phyloP scores from a whole-genome alignment of 2,329 filamentous ascomycete genomes.

The Xylariaceae sp. region DNA sequence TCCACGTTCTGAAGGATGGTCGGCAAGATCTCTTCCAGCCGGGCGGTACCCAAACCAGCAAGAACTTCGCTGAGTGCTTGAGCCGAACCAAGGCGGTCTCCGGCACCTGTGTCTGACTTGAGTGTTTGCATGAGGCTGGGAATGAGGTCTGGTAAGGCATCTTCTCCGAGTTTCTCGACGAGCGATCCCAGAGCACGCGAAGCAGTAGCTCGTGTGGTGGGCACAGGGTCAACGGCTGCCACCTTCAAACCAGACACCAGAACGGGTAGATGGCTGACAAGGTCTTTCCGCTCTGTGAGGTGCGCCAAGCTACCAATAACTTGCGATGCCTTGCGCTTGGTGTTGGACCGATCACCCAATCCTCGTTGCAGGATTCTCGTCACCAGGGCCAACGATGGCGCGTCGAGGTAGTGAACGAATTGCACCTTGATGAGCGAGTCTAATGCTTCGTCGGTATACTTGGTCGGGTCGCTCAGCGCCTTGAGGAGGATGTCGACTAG shows the following conservation, averaged over 20 bases:
- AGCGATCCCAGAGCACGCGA: slow-evolving; percentile 93
- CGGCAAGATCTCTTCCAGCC: slow-evolving; percentile 90
- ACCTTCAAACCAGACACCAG: slow-evolving; percentile 83
- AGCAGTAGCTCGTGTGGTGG: slow-evolving; percentile 90
- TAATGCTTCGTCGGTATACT: slow-evolving; percentile 90
- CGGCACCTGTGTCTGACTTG: slow-evolving; percentile 93
- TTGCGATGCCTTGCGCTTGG: slow-evolving; percentile 92
- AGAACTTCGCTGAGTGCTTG: slow-evolving; percentile 96
- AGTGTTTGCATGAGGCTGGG: slow-evolving; percentile 96
- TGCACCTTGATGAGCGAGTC: slow-evolving; percentile 96
- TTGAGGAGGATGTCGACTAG: slow-evolving; percentile 89
- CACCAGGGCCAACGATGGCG: slow-evolving; percentile 88
- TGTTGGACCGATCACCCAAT: slow-evolving; percentile 82
- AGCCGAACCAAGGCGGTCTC: slow-evolving; percentile 90
- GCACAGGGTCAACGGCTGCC: slow-evolving; percentile 91
- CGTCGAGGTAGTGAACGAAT: slow-evolving; percentile 97
- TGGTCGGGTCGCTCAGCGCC: slow-evolving; percentile 93
- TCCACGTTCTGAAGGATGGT: slow-evolving; percentile 95
- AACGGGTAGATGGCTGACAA: slow-evolving; percentile 84
- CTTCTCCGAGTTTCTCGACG: slow-evolving; percentile 97
- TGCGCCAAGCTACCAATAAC: slow-evolving; percentile 98
- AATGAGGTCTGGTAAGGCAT: slow-evolving; percentile 93
- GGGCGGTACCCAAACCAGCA: slow-evolving; percentile 84
- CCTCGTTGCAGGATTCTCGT: slow-evolving; percentile 94
- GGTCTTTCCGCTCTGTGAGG: slow-evolving; percentile 91